Conservation (phyloP, 768 basidiomycete species). For the Vararia minispora region DNA sequence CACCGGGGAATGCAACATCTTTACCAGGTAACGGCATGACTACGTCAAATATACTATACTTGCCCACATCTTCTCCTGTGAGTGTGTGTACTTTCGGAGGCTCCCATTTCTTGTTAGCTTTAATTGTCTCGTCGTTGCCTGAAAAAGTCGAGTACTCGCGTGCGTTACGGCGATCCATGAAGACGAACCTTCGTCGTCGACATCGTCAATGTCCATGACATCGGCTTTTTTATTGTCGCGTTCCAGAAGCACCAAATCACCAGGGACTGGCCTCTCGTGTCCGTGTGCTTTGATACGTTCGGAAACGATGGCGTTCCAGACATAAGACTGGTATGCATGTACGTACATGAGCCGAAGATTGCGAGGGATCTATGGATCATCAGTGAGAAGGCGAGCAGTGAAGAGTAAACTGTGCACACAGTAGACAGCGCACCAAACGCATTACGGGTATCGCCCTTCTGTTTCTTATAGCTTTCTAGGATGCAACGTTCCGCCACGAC, state of each 20-base stretch:
- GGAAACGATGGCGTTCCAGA: slow-evolving; percentile 96
- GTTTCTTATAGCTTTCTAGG: slow-evolving; percentile 80
- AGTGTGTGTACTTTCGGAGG: slow-evolving; percentile 68
- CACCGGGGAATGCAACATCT: slow-evolving; percentile 88
- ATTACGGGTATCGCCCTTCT: slow-evolving; percentile 66
- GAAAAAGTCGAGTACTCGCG: slow-evolving; percentile 7
- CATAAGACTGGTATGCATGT: slow-evolving; percentile 96
- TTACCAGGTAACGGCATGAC: slow-evolving; percentile 96
- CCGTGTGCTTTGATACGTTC: slow-evolving; percentile 81
- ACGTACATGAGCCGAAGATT: slow-evolving; percentile 96
- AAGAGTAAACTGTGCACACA: slow-evolving; percentile 39
- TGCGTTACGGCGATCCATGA: neutral
- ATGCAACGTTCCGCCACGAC: slow-evolving; percentile 91
- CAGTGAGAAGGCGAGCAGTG: neutral
- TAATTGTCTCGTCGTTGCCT: no score
- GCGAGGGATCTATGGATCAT: slow-evolving; percentile 65
- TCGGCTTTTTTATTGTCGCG: slow-evolving; percentile 17
- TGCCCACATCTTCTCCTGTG: slow-evolving; percentile 62
- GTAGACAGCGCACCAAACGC: slow-evolving; percentile 82
- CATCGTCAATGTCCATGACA: slow-evolving; percentile 20
- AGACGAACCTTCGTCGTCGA: slow-evolving; percentile 16
- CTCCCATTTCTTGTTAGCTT: slow-evolving; percentile 42
- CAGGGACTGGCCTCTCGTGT: slow-evolving; percentile 59
- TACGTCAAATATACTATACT: slow-evolving; percentile 87
- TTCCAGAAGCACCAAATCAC: slow-evolving; percentile 81